Evolutionary conservation across 805 yeast genomes (phyloP), one percentile per base, ranked within the genome.

Genomic region (Gaillardinia entomophila): DNA sequence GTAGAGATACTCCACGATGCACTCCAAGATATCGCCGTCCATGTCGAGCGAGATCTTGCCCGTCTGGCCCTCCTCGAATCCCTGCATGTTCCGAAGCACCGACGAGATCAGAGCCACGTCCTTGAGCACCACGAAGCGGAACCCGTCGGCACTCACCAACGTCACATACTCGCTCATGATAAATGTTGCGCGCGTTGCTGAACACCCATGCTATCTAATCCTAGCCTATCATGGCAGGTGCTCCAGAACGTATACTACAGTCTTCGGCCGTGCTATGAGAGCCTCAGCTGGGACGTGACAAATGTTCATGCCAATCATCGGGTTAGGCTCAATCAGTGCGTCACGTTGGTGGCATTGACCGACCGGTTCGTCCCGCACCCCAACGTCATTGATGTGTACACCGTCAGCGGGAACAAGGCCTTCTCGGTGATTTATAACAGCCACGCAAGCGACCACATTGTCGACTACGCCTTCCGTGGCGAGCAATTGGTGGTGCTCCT

Each of bases 1-100:
- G 51, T 83, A 79, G 22, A 90, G 59, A 46, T 92, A 90, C 46
- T 90, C 97, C 26, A 85, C 82, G 8, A 90, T 79, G 46, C 86
- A 84, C 41, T 78, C 83, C 27, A 92, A 61, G 14, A 88, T 68
- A 22, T 72, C 73, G 0, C 84, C 82, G 37, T 82, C 83, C 56
- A 88, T 75, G 39, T 81, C 86, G 33, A 46, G 67, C 67, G 53
- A 62, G 27, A 87, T 76, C 28, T 63, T 65, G 60, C 82, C 46
- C 57, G 78, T 42, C 63, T 68, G 24, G 70, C 76, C 65, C 75
- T 95, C 62, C 60, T 75, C 62, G 73, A 66, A 66, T 13, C 67
- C 70, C 32, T 64, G 68, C 2, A 66, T 56, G 75, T 32, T 79
- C 68, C 71, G 40, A 23, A 81, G 49, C 28, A 65, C 68, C 4